These are phyloP conservation scores for Sporothrix pallida DNA, from an alignment of 2,329 filamentous ascomycete species.

Conservation along the genomic window DNA sequence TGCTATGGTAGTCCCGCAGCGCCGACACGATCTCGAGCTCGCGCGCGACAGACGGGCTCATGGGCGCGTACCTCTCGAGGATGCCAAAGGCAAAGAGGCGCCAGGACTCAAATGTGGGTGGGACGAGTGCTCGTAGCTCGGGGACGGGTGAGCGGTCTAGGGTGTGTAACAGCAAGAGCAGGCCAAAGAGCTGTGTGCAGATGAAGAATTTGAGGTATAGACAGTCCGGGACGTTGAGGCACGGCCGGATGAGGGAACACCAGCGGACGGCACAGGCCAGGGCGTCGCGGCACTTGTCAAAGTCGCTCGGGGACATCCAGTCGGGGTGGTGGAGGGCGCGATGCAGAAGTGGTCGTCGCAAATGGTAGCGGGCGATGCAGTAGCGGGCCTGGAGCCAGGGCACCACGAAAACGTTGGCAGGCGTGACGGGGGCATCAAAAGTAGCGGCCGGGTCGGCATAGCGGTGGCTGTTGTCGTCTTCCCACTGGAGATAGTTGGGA, in stretches of 20 bases:
- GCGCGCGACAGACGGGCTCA: conserved; percentile 36
- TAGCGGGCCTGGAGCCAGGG: conserved; percentile 39
- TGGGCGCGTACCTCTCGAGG: conserved; percentile 33
- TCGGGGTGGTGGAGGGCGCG: conserved; percentile 39
- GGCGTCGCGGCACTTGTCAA: conserved; percentile 38
- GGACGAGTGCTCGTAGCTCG: conserved; percentile 32
- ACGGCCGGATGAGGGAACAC: conserved; percentile 33
- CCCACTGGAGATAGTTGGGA: conserved; percentile 43
- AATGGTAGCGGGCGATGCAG: conserved; percentile 38
- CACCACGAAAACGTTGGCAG: conserved; percentile 35
- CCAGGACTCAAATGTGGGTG: conserved; percentile 33
- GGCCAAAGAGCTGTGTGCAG: conserved; percentile 39
- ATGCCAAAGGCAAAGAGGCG: conserved; percentile 33
- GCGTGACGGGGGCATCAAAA: neutral
- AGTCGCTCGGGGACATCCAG: conserved; percentile 36
- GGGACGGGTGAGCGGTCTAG: conserved; percentile 31
- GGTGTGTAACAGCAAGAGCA: conserved; percentile 36
- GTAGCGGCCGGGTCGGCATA: neutral
- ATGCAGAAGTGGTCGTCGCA: conserved; percentile 38
- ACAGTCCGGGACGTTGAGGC: conserved; percentile 34
- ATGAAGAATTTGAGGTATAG: conserved; percentile 37
- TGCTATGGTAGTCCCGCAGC: neutral
- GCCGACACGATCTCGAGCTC: conserved; percentile 41
- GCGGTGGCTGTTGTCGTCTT: conserved; percentile 34
- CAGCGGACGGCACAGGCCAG: conserved; percentile 35